phyloP scores from a whole-genome alignment of 2,329 filamentous ascomycete genomes.

The Cladophialophora exuberans region DNA sequence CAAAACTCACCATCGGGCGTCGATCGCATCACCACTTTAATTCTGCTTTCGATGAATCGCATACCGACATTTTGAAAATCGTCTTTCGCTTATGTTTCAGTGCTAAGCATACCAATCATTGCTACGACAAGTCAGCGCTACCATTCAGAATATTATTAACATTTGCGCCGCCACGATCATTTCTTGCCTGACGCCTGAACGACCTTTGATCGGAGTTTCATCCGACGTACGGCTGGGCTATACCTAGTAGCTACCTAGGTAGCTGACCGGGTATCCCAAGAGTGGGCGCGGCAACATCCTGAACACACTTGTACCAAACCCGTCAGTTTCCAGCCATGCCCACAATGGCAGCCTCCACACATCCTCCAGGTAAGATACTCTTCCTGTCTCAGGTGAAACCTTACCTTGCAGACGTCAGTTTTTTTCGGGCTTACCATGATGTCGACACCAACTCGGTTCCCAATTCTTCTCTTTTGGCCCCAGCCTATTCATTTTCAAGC shows the following conservation, averaged over 20 bases:
- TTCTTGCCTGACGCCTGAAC: constrained; percentile 9
- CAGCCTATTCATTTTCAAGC: constrained; percentile 6
- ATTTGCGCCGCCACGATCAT: neutral
- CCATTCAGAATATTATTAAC: neutral
- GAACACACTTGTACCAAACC: constrained; percentile 12
- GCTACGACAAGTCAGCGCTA: constrained; percentile 8
- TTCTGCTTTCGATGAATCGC: constrained; percentile 7
- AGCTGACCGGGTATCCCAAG: constrained; percentile 9
- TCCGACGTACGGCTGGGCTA: constrained; percentile 6
- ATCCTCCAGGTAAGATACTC: constrained; percentile 19
- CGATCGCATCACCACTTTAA: constrained; percentile 10
- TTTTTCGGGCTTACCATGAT: constrained; percentile 8
- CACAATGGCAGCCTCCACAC: constrained; percentile 7
- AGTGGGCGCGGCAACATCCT: constrained; percentile 6
- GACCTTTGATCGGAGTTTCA: constrained; percentile 3
- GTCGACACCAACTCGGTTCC: constrained; percentile 15
- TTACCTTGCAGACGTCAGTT: constrained; percentile 23
- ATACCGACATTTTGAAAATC: neutral
- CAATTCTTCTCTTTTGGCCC: constrained; percentile 7
- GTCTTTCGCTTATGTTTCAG: constrained; percentile 2
- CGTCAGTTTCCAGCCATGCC: constrained; percentile 24
- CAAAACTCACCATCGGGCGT: neutral
- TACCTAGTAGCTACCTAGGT: neutral
- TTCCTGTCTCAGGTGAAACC: constrained; percentile 22
- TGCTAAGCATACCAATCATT: neutral